Conservation (phyloP, 2,329 filamentous ascomycete genomes). For the Alternaria sp. region DNA sequence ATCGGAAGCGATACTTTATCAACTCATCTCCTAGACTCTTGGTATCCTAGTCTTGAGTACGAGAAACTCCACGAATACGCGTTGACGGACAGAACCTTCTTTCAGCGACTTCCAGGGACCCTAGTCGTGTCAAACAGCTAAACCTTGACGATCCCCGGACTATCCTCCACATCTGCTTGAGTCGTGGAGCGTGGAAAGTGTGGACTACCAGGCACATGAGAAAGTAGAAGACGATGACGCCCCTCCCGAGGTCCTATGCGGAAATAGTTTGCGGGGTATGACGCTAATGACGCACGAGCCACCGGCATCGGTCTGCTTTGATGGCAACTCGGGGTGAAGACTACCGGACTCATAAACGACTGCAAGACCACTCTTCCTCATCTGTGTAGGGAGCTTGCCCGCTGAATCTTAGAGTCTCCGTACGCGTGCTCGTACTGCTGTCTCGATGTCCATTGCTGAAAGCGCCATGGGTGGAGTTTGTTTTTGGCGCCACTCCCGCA, state of each 20-base stretch:
- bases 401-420: neutral
- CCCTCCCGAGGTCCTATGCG: neutral
- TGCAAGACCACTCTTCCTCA: neutral
- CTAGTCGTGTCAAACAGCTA: neutral
- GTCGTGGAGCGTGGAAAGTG: neutral
- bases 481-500: neutral
- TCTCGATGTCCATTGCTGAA: neutral
- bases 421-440: neutral
- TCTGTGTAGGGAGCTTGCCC: neutral
- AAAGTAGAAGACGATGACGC: slow-evolving; percentile 1
- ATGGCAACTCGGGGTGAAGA: slow-evolving; percentile 2
- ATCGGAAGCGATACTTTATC: neutral
- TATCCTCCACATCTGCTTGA: neutral
- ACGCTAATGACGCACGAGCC: neutral
- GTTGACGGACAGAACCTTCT: neutral
- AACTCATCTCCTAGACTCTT: neutral
- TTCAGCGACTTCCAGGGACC: neutral
- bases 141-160: neutral
- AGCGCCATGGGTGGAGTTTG: neutral
- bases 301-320: neutral
- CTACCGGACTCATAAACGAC: neutral
- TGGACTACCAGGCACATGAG: neutral
- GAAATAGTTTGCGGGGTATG: slow-evolving; percentile 6
- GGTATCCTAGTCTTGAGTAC: neutral
- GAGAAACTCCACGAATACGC: slow-evolving; percentile 16